Conservation (phyloP, 164 flowering plant genomes). For the Tetracentron sinense region DNA sequence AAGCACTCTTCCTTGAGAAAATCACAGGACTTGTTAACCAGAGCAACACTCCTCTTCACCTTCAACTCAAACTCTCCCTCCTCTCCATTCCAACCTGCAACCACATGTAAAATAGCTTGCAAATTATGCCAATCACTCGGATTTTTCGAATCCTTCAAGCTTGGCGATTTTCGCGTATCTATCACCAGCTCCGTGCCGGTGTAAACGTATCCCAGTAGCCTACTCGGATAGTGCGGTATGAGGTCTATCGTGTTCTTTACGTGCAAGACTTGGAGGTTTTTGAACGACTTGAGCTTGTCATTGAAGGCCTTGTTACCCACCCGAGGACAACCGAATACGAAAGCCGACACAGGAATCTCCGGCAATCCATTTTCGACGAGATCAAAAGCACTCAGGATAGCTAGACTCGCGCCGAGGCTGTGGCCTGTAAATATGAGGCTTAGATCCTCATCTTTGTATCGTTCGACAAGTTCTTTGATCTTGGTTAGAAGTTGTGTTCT, state of each 20-base stretch:
- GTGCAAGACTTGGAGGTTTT: conserved; percentile 48
- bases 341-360: conserved; percentile 47
- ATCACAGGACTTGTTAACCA: conserved; percentile 71
- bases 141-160: conserved; percentile 52
- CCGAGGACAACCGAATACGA: conserved; percentile 64
- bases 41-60: conserved; percentile 61
- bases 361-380: conserved; percentile 47
- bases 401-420: conserved; percentile 68
- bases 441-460: conserved; percentile 46
- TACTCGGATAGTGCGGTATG: conserved; percentile 58
- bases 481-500: conserved; percentile 45
- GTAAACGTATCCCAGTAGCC: conserved; percentile 40
- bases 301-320: conserved; percentile 63
- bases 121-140: conserved; percentile 82
- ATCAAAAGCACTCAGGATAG: conserved; percentile 57
- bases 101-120: conserved; percentile 70
- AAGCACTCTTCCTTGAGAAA: conserved; percentile 55
- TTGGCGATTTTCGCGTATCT: conserved; percentile 61
- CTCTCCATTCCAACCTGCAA: conserved; percentile 77
- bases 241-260: conserved; percentile 52
- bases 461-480: conserved; percentile 33
- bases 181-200: conserved; percentile 45
- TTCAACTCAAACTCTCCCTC: conserved; percentile 46
- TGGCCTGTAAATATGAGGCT: conserved; percentile 65
- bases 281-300: conserved; percentile 22